These are phyloP conservation scores for Hura crepitans DNA, from an alignment of 441 rosid genomes.

Conservation along the genomic window DNA sequence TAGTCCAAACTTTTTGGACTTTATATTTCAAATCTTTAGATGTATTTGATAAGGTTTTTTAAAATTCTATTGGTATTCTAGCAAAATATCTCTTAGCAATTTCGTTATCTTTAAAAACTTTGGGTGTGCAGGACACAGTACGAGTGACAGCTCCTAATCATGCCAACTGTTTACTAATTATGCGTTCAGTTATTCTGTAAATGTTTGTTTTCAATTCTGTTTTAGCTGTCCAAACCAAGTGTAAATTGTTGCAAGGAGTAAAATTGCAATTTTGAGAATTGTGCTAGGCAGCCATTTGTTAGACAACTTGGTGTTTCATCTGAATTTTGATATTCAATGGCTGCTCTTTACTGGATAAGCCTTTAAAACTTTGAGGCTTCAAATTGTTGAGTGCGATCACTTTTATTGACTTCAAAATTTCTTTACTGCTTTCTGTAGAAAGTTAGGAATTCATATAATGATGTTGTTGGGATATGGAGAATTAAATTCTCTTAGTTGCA, in stretches of 20 bases:
- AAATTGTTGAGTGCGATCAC: neutral
- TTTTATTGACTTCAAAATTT: neutral
- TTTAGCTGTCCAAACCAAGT: neutral
- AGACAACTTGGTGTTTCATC: neutral
- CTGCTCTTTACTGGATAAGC: neutral
- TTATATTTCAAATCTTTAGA: neutral
- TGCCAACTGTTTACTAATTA: neutral
- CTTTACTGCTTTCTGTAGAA: neutral
- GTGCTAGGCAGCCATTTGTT: neutral
- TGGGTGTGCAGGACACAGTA: neutral
- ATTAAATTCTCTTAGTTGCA: neutral
- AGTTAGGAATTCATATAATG: neutral
- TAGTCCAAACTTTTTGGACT: neutral
- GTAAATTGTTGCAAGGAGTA: neutral
- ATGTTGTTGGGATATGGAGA: neutral
- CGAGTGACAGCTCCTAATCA: neutral
- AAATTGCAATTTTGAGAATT: neutral
- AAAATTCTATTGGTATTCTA: neutral
- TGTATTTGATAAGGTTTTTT: neutral
- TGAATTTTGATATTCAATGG: neutral
- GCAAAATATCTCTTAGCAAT: neutral
- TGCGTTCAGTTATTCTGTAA: conserved; percentile 1
- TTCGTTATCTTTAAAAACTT: neutral
- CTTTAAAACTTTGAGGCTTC: neutral
- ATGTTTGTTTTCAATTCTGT: neutral